Percentiles rank a stretch among this genome's conserved stretches.
These are phyloP conservation scores for Glomus cerebriforme DNA, from an alignment of 192 early-diverging fungal genomes.

Conservation along the genomic window DNA sequence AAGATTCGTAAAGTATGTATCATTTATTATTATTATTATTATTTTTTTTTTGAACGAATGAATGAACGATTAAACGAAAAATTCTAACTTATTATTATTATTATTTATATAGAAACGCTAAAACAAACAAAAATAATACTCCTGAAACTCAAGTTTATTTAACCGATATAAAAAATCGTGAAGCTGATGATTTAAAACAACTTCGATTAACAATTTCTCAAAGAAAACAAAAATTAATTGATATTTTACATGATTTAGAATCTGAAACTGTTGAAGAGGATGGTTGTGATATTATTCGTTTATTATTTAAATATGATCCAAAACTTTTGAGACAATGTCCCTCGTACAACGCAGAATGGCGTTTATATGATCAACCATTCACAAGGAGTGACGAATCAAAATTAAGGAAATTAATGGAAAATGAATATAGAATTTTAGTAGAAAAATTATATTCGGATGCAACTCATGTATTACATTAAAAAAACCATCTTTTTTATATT, in stretches of 20 bases:
- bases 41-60: background rate
- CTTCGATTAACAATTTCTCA: background rate
- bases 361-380: constrained; percentile 7
- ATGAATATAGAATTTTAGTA: constrained; percentile 7
- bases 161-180: background rate
- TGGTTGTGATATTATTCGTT: background rate
- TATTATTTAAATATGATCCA: background rate
- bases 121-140: background rate
- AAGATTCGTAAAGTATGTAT: constrained; percentile 9
- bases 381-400: background rate
- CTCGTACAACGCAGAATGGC: background rate
- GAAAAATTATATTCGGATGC: background rate
- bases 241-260: background rate
- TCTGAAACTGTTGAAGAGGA: background rate
- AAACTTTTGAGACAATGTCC: background rate
- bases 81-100: background rate
- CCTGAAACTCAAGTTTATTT: background rate
- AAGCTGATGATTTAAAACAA: background rate
- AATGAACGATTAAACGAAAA: too few relatives aligned
- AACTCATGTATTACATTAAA: background rate
- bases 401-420: background rate
- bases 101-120: background rate
- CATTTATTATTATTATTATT: background rate
- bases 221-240: background rate
- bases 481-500: background rate